phyloP scores from a whole-genome alignment of 306 rosid species.

The Inga laurina region DNA sequence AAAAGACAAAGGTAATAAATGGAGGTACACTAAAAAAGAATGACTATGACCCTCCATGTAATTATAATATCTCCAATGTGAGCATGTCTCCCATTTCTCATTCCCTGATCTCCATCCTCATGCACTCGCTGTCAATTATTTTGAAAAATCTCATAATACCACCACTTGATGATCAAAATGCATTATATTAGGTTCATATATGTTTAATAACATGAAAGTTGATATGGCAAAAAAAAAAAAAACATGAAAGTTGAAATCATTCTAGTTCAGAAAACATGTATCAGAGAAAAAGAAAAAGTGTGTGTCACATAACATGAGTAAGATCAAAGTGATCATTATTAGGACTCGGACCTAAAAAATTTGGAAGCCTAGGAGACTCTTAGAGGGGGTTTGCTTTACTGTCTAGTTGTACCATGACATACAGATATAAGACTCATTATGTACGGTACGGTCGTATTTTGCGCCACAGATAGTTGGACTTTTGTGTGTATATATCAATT shows the following conservation, averaged over 20 bases:
- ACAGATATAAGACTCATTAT: constrained; percentile 28
- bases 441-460: constrained; percentile 28
- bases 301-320: constrained; percentile 16
- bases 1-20: constrained; percentile 94
- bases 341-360: constrained; percentile 23
- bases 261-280: background rate
- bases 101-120: constrained; percentile 35
- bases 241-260: background rate
- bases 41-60: constrained; percentile 85
- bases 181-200: background rate
- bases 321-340: constrained; percentile 29
- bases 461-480: constrained; percentile 29
- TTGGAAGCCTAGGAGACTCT: constrained; percentile 23
- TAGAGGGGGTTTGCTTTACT: constrained; percentile 36
- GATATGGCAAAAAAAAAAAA: background rate
- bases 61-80: constrained; percentile 69
- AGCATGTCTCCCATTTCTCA: constrained; percentile 64
- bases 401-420: constrained; percentile 29
- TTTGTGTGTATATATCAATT: constrained; percentile 16
- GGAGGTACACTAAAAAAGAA: constrained; percentile 84
- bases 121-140: constrained; percentile 29
- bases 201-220: background rate
- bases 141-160: background rate
- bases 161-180: background rate
- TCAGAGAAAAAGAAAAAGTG: background rate